Conservation (phyloP, 2,329 filamentous ascomycete genomes). For the Ophiognomonia clavigignenti-juglandacearum region DNA sequence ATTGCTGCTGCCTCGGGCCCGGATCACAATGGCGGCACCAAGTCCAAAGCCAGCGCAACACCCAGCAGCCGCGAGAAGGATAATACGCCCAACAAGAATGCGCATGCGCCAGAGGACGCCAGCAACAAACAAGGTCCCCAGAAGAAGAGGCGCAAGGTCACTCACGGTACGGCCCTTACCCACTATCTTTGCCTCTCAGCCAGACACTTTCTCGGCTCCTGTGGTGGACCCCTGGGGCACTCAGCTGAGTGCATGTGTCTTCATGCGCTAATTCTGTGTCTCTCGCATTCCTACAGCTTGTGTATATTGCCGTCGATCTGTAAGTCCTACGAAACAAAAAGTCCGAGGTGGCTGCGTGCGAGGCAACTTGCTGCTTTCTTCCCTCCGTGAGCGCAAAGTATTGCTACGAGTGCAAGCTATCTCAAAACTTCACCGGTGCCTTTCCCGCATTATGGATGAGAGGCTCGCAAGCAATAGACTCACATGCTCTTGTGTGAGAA, state of each 20-base stretch:
- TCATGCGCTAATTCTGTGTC: slow-evolving; percentile 24
- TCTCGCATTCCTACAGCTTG: slow-evolving; percentile 60
- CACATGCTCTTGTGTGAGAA: not conserved
- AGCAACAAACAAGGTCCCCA: slow-evolving; percentile 51
- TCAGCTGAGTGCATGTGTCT: slow-evolving; percentile 19
- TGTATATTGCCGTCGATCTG: slow-evolving; percentile 85
- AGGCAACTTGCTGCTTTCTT: slow-evolving; percentile 18
- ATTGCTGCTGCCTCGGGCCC: not conserved
- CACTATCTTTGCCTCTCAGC: not conserved
- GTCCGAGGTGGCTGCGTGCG: slow-evolving; percentile 3
- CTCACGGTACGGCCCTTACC: slow-evolving; percentile 63
- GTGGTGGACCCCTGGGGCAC: slow-evolving; percentile 16
- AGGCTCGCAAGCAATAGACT: slow-evolving; percentile 11
- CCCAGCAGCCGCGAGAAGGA: slow-evolving; percentile 13
- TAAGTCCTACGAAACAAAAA: slow-evolving; percentile 50
- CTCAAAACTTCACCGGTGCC: slow-evolving; percentile 3
- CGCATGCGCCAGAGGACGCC: slow-evolving; percentile 26
- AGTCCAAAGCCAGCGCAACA: slow-evolving; percentile 12
- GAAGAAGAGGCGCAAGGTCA: slow-evolving; percentile 84
- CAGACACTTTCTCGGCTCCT: slow-evolving; percentile 6
- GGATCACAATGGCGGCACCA: slow-evolving; percentile 10
- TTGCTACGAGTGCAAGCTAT: slow-evolving; percentile 17
- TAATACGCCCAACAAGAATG: slow-evolving; percentile 17
- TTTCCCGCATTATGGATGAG: not conserved
- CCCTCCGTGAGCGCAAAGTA: slow-evolving; percentile 15